Evolutionary conservation across 768 basidiomycete genomes (phyloP).

Genomic region (Kwoniella sp.): DNA sequence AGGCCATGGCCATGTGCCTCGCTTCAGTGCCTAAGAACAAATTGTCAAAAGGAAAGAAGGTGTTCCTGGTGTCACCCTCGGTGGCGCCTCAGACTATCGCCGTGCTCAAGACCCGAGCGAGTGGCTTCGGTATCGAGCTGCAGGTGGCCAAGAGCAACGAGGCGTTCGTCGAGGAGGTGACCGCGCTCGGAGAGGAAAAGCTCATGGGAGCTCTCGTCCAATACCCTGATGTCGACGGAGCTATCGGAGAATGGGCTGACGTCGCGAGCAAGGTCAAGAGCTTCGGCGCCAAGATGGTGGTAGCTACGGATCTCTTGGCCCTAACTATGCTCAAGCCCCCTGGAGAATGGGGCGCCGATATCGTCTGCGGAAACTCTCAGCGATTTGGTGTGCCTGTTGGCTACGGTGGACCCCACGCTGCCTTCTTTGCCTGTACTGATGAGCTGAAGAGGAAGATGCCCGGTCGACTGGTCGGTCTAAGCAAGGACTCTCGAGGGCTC

Average conservation of each 20-base stretch:
- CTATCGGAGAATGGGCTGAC: conserved; percentile 65
- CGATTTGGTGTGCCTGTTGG: conserved; percentile 95
- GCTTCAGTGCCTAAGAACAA: conserved; percentile 52
- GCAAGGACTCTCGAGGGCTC: conserved; percentile 75
- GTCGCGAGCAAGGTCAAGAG: conserved; percentile 68
- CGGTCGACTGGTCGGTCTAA: conserved; percentile 88
- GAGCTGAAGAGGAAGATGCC: conserved; percentile 96
- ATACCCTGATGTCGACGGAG: conserved; percentile 87
- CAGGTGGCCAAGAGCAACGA: conserved; percentile 62
- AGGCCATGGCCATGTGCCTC: conserved; percentile 95
- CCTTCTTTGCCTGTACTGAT: conserved; percentile 92
- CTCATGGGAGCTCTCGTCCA: conserved; percentile 86
- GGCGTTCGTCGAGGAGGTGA: conserved; percentile 56
- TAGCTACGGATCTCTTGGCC: conserved; percentile 87
- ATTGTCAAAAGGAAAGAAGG: conserved; percentile 64
- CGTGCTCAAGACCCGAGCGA: conserved; percentile 83
- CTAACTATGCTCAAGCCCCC: conserved; percentile 89
- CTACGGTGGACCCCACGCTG: conserved; percentile 96
- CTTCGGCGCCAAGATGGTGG: conserved; percentile 72
- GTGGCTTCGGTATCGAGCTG: conserved; percentile 86
- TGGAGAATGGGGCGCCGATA: conserved; percentile 97
- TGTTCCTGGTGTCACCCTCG: conserved; percentile 77
- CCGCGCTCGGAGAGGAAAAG: conserved; percentile 54
- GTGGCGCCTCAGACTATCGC: conserved; percentile 85
- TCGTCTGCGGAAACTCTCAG: conserved; percentile 90